phyloP scores from a whole-genome alignment of 306 rosid genomes.

The Cyclanthera cordifolia region DNA sequence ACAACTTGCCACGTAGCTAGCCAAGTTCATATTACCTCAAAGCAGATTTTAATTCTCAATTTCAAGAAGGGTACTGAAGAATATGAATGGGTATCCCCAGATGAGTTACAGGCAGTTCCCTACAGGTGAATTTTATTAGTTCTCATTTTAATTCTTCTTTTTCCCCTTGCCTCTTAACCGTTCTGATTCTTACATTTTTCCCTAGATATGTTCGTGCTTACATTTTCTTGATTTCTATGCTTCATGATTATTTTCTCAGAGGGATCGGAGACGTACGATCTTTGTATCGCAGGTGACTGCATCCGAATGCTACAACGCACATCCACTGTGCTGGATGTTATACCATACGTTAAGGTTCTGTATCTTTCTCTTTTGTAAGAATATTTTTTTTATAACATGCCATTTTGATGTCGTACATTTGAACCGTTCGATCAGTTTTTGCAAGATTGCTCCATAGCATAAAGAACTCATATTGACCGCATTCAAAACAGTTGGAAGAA shows the following conservation, averaged over 20 bases:
- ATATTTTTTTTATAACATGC: constrained; percentile 13
- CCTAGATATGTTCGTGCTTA: neutral
- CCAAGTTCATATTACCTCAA: constrained; percentile 89
- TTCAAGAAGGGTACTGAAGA: constrained; percentile 42
- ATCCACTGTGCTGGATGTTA: constrained; percentile 54
- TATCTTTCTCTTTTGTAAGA: constrained; percentile 7
- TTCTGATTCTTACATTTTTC: neutral
- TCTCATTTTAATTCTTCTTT: neutral
- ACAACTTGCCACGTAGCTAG: constrained; percentile 99
- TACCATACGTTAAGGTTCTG: constrained; percentile 76
- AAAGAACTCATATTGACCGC: constrained; percentile 97
- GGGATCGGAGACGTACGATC: constrained; percentile 76
- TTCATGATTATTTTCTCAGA: constrained; percentile 25
- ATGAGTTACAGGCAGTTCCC: constrained; percentile 52
- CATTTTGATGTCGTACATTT: constrained; percentile 15
- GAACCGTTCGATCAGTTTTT: constrained; percentile 47
- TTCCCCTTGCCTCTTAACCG: neutral
- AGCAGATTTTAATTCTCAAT: constrained; percentile 68
- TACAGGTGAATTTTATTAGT: constrained; percentile 41
- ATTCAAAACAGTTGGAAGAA: constrained; percentile 81
- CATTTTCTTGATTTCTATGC: neutral
- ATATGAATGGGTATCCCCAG: constrained; percentile 82
- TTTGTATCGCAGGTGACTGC: constrained; percentile 95
- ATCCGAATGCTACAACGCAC: constrained; percentile 81
- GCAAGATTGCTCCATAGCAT: constrained; percentile 98